phyloP scores from a whole-genome alignment of 306 rosid genomes.

The Prinsepia uniflora region DNA sequence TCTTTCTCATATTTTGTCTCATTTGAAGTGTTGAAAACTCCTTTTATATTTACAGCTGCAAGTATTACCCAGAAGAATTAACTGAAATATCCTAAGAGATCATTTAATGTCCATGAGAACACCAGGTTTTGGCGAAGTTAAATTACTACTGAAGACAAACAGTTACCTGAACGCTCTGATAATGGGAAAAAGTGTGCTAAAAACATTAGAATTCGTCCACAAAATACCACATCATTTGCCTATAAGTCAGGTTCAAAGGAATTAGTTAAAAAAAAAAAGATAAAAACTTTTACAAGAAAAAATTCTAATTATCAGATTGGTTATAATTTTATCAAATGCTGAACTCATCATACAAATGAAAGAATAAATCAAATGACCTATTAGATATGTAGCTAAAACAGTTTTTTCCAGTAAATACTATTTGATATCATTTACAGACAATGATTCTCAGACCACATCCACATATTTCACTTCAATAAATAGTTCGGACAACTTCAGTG shows the following conservation, averaged over 20 bases:
- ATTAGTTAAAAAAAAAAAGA: conserved; percentile 8
- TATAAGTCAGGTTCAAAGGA: conserved; percentile 26
- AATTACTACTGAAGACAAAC: conserved; percentile 15
- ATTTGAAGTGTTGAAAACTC: conserved; percentile 94
- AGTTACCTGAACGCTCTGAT: conserved; percentile 90
- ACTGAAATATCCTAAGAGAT: conserved; percentile 9
- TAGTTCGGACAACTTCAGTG: not conserved
- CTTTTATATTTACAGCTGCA: conserved; percentile 94
- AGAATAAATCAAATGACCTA: not conserved
- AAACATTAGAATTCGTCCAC: conserved; percentile 97
- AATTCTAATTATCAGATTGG: not conserved
- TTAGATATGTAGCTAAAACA: not conserved
- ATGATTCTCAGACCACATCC: not conserved
- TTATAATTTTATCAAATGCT: conserved; percentile 1
- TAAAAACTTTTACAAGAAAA: not conserved
- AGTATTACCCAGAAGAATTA: conserved; percentile 24
- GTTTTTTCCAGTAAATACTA: not conserved
- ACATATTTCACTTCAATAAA: not conserved
- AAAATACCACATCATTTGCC: conserved; percentile 97
- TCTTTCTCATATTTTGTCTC: conserved; percentile 96
- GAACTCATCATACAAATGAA: not conserved
- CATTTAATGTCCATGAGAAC: conserved; percentile 4
- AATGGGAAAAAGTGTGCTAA: conserved; percentile 92
- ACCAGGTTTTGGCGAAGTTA: conserved; percentile 6
- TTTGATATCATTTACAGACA: not conserved